phyloP scores from a whole-genome alignment of 805 yeast species.

The Zygotorulaspora florentina region DNA sequence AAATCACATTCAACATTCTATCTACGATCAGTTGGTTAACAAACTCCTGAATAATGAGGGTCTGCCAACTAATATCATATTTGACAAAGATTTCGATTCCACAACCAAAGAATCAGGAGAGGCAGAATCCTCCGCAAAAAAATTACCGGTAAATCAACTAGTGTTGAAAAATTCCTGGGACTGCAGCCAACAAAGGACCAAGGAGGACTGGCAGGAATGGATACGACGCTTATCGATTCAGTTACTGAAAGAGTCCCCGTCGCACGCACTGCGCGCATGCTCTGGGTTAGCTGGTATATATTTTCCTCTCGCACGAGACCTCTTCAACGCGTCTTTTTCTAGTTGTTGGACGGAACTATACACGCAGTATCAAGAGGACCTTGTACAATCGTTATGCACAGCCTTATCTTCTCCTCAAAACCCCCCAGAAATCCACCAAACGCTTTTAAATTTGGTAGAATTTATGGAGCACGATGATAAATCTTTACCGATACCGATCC shows the following conservation, averaged over 20 bases:
- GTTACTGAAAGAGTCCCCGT: constrained; percentile 84
- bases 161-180: constrained; percentile 84
- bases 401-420: constrained; percentile 88
- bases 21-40: constrained; percentile 76
- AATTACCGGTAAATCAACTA: constrained; percentile 65
- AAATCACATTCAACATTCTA: constrained; percentile 62
- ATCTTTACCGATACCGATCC: constrained; percentile 85
- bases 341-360: constrained; percentile 93
- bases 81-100: constrained; percentile 54
- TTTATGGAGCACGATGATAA: constrained; percentile 97
- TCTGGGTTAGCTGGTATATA: constrained; percentile 83
- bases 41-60: constrained; percentile 81
- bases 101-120: constrained; percentile 39
- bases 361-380: constrained; percentile 83
- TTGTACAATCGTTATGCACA: constrained; percentile 76
- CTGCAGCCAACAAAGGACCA: constrained; percentile 78
- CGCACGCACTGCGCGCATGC: constrained; percentile 91
- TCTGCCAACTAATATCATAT: constrained; percentile 67
- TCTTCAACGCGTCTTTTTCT: constrained; percentile 91
- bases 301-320: constrained; percentile 80
- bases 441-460: constrained; percentile 83
- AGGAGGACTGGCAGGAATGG: constrained; percentile 99
- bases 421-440: constrained; percentile 94
- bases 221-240: constrained; percentile 80
- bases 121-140: constrained; percentile 65